These are phyloP conservation scores for Apiotrichum gracile DNA, from an alignment of 1,284 basidiomycete genomes.

Conservation along the genomic window DNA sequence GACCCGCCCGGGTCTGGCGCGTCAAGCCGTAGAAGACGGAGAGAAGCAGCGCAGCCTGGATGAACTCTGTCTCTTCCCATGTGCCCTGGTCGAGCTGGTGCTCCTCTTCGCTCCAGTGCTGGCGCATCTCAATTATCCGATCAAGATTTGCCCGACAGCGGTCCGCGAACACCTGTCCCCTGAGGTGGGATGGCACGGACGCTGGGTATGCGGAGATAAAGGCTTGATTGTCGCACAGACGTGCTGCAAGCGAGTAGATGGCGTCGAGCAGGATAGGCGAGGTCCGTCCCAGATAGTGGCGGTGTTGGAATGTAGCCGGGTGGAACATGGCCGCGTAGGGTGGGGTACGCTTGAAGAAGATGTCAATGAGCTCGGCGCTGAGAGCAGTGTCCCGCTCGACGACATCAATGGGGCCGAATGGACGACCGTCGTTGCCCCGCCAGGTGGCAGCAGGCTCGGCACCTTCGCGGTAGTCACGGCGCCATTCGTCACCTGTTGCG, in stretches of 20 bases:
- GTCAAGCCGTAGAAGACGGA: constrained; percentile 45
- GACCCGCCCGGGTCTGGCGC: constrained; percentile 38
- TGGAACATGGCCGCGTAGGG: constrained; percentile 48
- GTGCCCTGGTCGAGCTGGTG: constrained; percentile 27
- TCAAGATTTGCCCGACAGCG: constrained; percentile 35
- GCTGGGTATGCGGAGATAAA: constrained; percentile 29
- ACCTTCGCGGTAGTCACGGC: constrained; percentile 5
- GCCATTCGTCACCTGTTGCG: constrained; percentile 3
- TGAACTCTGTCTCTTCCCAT: constrained; percentile 48
- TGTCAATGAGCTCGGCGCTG: constrained; percentile 38
- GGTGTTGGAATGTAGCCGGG: constrained; percentile 47
- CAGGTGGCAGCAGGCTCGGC: background rate
- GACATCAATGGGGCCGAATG: constrained; percentile 24
- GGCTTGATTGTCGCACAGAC: constrained; percentile 39
- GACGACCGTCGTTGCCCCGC: background rate
- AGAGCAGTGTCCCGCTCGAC: constrained; percentile 36
- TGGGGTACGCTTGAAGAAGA: constrained; percentile 46
- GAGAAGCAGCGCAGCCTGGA: constrained; percentile 43
- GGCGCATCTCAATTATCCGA: constrained; percentile 28
- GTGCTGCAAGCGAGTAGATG: constrained; percentile 47
- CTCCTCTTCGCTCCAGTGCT: constrained; percentile 29
- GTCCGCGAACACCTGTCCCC: constrained; percentile 41
- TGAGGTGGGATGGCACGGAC: constrained; percentile 28
- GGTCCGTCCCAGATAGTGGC: constrained; percentile 44
- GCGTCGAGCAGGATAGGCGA: constrained; percentile 47